Evolutionary conservation across 2,329 filamentous ascomycete species (phyloP), one percentile per base, ranked within the genome.

Genomic region (Aspergillus bombycis): DNA sequence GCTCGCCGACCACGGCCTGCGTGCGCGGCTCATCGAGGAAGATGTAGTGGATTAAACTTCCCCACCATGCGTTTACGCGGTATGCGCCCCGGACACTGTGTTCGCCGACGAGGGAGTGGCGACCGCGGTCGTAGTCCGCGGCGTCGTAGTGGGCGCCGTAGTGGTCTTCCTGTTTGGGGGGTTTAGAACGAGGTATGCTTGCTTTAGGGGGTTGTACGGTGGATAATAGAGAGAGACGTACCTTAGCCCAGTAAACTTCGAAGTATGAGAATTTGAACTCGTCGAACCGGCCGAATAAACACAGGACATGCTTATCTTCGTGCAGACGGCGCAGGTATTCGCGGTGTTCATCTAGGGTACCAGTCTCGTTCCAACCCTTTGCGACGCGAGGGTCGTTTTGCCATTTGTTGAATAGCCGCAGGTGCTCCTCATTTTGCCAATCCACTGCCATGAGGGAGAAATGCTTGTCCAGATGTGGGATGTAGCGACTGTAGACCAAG

Each of bases 301-400:
- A 70, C 10, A 70, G 81, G 53, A 94, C 81, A 76, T 94, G 91
- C 32, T 89, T 87, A 74, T 94, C 91, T 52, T 86, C 84, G 71
- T 92, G 87, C 60, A 90, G 83, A 67, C 85, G 85, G 34, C 85
- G 83, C 58, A 93, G 83, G 75, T 94, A 94, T 70, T 88, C 85
- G 65, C 87, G 84, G 76, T 94, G 91, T 75, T 93, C 84, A 34
- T 92, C 90, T 55, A 92, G 78, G 1, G 90, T 91, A 36, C 91
- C 91, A 1, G 89, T 91, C 79, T 92, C 88, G 72, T 92, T 91
- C 91, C 91, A 94, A 4, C 91, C 91, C 72, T 89, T 86, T 4
- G 90, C 90, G 36, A 94, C 91, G 57, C 91, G 89, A 58, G 91
- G 91, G 73, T 94, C 91, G 72, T 94, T 94, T 78, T 93, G 91